Conservation (phyloP, 352 stramenopile genomes). For the Elongisporangium undulatum region DNA sequence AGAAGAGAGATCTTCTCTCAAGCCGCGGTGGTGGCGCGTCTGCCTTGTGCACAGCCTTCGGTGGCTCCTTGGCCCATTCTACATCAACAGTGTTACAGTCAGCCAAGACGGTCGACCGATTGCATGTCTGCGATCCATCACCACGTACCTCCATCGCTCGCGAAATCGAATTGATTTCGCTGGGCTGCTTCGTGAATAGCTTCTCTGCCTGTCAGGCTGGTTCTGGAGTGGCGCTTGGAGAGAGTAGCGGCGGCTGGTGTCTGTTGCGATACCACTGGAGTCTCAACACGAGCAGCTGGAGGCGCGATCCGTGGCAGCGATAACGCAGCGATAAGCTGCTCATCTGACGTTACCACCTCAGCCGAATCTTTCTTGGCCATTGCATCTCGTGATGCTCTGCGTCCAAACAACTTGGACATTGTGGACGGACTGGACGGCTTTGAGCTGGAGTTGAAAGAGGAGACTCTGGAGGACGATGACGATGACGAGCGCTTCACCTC, state of each 20-base stretch:
- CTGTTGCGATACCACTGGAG: neutral
- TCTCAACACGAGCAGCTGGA: neutral
- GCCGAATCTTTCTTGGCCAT: neutral
- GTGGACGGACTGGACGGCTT: neutral
- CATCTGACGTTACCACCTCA: neutral
- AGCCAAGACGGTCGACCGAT: neutral
- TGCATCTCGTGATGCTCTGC: neutral
- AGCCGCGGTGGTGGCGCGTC: too few relatives aligned
- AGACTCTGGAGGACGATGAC: neutral
- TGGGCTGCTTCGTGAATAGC: conserved; percentile 21
- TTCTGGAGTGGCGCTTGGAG: neutral
- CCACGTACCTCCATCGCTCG: conserved; percentile 12
- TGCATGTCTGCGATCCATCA: neutral
- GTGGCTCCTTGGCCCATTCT: neutral
- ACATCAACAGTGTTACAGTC: neutral
- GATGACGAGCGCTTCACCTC: neutral
- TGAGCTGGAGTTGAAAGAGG: neutral
- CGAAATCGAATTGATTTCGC: conserved; percentile 27
- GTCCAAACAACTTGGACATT: conserved; percentile 18
- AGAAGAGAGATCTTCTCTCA: conserved; percentile 7
- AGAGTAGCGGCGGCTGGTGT: neutral
- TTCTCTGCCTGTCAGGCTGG: conserved; percentile 16
- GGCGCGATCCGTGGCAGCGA: conserved; percentile 1
- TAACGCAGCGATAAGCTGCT: neutral
- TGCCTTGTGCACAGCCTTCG: neutral